Evolutionary conservation across 2,329 filamentous ascomycete species (phyloP), one percentile per base, ranked within the genome.

Genomic region (Immersiporthe knoxdaviesiana): DNA sequence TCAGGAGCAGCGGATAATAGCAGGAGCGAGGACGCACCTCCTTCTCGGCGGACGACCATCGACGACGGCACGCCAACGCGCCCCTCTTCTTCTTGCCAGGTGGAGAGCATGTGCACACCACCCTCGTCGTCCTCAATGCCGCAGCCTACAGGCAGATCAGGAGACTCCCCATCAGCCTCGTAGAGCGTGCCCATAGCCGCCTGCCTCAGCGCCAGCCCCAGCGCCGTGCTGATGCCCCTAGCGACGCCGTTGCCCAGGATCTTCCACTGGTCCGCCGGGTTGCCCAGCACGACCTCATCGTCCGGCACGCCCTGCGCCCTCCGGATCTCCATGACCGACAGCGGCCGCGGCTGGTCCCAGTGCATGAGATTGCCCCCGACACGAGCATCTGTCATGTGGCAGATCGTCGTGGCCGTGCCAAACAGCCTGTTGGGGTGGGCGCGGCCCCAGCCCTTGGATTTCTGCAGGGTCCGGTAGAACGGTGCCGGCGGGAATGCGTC

Each of bases 221-320:
- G 76, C 0, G 88, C 87, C 24, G 93, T 78, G 0, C 91, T 87
- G 1, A 92, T 86, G 32, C 88, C 86, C 11, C 92, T 82, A 2
- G 92, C 87, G 0, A 97, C 92, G 37, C 90, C 92, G 77, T 97
- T 97, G 0, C 93, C 93, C 0, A 94, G 82, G 27, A 92, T 87
- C 67, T 84, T 86, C 80, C 87, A 89, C 75, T 92, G 90, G 1
- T 88, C 80, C 0, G 50, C 12, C 0, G 84, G 77, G 0, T 66
- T 74, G 0, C 92, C 92, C 0, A 94, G 77, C 0, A 97, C 77
- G 0, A 94, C 84, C 68, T 95, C 92, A 7, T 88, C 72, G 67
- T 95, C 91, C 0, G 83, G 87, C 54, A 91, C 88, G 0, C 91
- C 90, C 76, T 96, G 92, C 0, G 89, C 90, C 1, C 91, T 82